A percentile compares a stretch with the other conserved stretches of the same genome.
Conservation (phyloP, 257 asterid genomes). For the Misopates orontium region DNA sequence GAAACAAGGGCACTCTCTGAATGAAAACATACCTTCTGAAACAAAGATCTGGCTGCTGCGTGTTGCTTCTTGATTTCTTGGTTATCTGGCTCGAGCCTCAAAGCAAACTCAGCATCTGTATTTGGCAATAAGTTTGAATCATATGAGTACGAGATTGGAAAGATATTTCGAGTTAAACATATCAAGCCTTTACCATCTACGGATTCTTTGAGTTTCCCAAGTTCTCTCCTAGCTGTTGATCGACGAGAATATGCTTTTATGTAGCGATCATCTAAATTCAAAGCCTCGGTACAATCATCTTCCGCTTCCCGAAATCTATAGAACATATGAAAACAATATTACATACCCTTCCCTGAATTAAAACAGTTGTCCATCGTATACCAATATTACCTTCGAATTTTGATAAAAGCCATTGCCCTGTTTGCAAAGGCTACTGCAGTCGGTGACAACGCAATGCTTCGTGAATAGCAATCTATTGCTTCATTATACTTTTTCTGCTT, state of each 20-base stretch:
- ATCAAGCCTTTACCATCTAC: conserved; percentile 61
- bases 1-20: conserved; percentile 11
- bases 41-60: conserved; percentile 71
- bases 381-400: conserved; percentile 63
- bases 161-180: conserved; percentile 7
- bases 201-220: conserved; percentile 84
- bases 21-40: conserved; percentile 57
- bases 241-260: conserved; percentile 97
- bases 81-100: conserved; percentile 88
- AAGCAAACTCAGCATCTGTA: conserved; percentile 87
- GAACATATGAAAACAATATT: conserved; percentile 21
- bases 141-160: conserved; percentile 23
- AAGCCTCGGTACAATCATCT: conserved; percentile 88
- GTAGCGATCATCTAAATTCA: conserved; percentile 86
- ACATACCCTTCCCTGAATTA: conserved; percentile 18
- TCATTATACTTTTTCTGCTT: conserved; percentile 86
- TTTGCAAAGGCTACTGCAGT: conserved; percentile 94
- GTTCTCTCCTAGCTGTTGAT: conserved; percentile 89
- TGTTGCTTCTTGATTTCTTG: conserved; percentile 90
- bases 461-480: conserved; percentile 92
- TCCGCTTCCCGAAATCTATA: conserved; percentile 88
- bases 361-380: conserved; percentile 9
- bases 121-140: conserved; percentile 26
- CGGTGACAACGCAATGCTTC: conserved; percentile 94
- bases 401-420: conserved; percentile 94